Evolutionary conservation across 768 basidiomycete genomes (phyloP), one percentile per base, ranked within the genome.

Genomic region (Russula sp.): DNA sequence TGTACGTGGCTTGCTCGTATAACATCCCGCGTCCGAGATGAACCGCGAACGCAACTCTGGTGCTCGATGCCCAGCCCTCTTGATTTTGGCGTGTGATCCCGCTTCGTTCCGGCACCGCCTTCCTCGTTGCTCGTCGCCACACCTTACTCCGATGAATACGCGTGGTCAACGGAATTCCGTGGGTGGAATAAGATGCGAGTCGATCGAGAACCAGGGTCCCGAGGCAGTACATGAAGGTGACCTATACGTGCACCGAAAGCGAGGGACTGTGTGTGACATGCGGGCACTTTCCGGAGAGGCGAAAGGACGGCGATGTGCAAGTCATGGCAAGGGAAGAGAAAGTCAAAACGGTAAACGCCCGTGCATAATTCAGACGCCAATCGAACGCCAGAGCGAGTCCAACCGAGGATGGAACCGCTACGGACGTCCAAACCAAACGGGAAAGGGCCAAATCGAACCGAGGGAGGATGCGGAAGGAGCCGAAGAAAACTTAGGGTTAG

Each of bases 31-130:
- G n/a, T 56, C 66, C 66, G 8, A 32, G 22, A 38, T 26, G 7
- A n/a, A 59, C 22, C 9, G 26, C 18, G 34, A 54, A 44, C 24
- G 62, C 48, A 54, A 51, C 53, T 59, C 63, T 34, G 11, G 65
- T 59, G 57, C 26, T 11, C 32, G 20, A 59, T 26, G 58, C 50
- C 53, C 20, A 42, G 40, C 42, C 64, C 24, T 46, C 63, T 30
- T 53, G 16, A 51, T 48, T 28, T 18, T 16, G 59, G 34, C 54
- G 38, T 54, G 18, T 22, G 59, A 65, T 61, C 53, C 59, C 63
- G 55, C 59, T 9, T 59, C 57, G 53, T 67, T 64, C 63, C 63
- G 66, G 66, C 58, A 52, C 63, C 40, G 59, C 66, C 63, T 67
- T 65, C 66, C 63, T 57, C 63, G 52, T 65, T 1, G 24, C 63